A percentile compares a stretch with the other conserved stretches of the same genome.
Conservation (phyloP, 768 basidiomycete species). For the Lactifluus echinatus region DNA sequence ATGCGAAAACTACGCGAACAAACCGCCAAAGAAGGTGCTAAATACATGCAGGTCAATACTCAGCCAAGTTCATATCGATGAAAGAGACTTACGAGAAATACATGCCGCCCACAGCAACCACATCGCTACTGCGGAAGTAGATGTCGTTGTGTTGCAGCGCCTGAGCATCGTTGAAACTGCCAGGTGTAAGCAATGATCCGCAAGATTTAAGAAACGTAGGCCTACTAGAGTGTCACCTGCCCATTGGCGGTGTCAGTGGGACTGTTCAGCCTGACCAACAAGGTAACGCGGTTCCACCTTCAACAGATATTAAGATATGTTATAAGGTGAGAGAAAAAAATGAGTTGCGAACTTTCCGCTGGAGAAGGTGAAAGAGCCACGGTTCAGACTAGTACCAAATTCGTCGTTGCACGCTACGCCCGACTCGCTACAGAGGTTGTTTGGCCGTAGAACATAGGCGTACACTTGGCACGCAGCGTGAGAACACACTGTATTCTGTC, state of each 20-base stretch:
- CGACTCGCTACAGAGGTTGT: conserved; percentile 46
- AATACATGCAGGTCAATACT: not conserved
- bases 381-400: conserved; percentile 67
- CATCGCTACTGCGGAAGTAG: conserved; percentile 48
- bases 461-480: conserved; percentile 43
- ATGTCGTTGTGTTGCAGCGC: conserved; percentile 53
- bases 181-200: not conserved
- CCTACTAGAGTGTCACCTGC: conserved; percentile 59
- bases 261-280: conserved; percentile 72
- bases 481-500: too few relatives aligned
- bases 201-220: conserved; percentile 6
- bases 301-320: not conserved
- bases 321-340: not conserved
- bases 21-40: conserved; percentile 80
- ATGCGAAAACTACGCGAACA: conserved; percentile 1
- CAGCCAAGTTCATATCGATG: not conserved
- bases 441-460: conserved; percentile 64
- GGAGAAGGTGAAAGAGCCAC: conserved; percentile 56
- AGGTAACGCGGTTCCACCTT: conserved; percentile 64
- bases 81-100: conserved; percentile 52
- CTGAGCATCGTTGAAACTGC: conserved; percentile 60
- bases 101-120: conserved; percentile 54
- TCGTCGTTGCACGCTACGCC: conserved; percentile 60
- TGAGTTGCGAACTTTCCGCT: conserved; percentile 48
- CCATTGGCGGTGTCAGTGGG: conserved; percentile 67